A percentile compares a stretch with the other conserved stretches of the same genome.
phyloP scores from a whole-genome alignment of 768 basidiomycete species.

The Macrolepiota albuminosa region DNA sequence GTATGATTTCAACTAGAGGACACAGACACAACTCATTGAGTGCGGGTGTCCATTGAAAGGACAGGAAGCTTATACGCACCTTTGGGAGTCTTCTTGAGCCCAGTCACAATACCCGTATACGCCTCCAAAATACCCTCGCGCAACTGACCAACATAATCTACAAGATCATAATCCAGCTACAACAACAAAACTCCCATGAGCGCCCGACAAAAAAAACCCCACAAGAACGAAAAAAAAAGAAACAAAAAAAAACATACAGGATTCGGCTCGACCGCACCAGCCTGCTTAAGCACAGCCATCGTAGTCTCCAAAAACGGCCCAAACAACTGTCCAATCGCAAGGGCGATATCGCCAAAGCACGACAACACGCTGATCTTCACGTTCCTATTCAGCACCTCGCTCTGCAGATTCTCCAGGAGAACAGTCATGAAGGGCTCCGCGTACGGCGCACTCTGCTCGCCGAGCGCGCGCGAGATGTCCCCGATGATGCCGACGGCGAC shows the following conservation, averaged over 20 bases:
- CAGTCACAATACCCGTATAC: constrained; percentile 91
- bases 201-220: not conserved
- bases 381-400: constrained; percentile 83
- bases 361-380: constrained; percentile 97
- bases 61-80: constrained; percentile 33
- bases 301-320: constrained; percentile 88
- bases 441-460: constrained; percentile 79
- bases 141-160: constrained; percentile 87
- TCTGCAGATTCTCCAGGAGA: constrained; percentile 86
- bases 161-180: constrained; percentile 80
- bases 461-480: constrained; percentile 92
- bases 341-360: constrained; percentile 94
- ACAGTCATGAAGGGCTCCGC: constrained; percentile 89
- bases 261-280: constrained; percentile 82
- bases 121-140: constrained; percentile 97
- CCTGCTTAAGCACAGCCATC: constrained; percentile 88
- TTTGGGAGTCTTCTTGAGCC: constrained; percentile 80
- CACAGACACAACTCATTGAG: no score
- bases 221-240: not conserved
- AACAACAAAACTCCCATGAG: not conserved
- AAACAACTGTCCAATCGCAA: constrained; percentile 84
- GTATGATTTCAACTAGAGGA: constrained; percentile 42
- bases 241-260: constrained; percentile 47
- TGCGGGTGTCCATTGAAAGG: no score
- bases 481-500: constrained; percentile 95